phyloP scores from a whole-genome alignment of 495 filamentous ascomycete genomes.

The Wilcoxina mikolae region DNA sequence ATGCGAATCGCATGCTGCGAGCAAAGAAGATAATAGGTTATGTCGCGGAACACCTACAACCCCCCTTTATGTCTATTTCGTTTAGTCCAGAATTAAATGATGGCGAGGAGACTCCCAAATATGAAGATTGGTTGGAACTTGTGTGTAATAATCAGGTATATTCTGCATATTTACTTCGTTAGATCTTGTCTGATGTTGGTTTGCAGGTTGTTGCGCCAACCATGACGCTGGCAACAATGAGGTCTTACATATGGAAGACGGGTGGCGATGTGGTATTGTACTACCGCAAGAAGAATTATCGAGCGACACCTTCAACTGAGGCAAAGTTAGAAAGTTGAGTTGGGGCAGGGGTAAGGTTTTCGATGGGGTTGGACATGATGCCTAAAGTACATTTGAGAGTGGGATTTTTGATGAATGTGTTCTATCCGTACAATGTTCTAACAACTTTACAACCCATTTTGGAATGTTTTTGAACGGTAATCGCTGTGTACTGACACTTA shows the following conservation, averaged over 20 bases:
- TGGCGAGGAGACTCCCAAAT: constrained; percentile 37
- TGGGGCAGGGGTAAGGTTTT: too few relatives aligned
- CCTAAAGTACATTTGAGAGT: too few relatives aligned
- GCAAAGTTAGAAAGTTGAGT: too few relatives aligned
- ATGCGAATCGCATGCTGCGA: constrained; percentile 91
- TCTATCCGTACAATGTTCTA: too few relatives aligned
- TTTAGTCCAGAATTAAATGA: constrained; percentile 13
- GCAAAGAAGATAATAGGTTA: constrained; percentile 91
- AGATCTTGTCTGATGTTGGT: constrained; percentile 33
- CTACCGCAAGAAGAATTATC: constrained; percentile 84
- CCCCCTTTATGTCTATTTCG: constrained; percentile 26
- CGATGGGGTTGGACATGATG: too few relatives aligned
- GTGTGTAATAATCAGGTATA: constrained; percentile 84
- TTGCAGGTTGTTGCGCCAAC: constrained; percentile 48
- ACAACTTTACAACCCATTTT: too few relatives aligned
- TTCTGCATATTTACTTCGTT: constrained; percentile 13
- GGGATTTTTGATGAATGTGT: too few relatives aligned
- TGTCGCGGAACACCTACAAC: constrained; percentile 79
- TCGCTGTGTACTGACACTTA: too few relatives aligned
- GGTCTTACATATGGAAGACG: constrained; percentile 81
- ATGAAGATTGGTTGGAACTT: constrained; percentile 85
- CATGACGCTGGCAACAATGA: constrained; percentile 84
- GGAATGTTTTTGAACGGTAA: too few relatives aligned
- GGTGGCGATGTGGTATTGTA: constrained; percentile 77
- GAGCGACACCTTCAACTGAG: too few relatives aligned